These are phyloP conservation scores for Colletotrichum sp. DNA, from an alignment of 2,329 filamentous ascomycete species.

Conservation along the genomic window DNA sequence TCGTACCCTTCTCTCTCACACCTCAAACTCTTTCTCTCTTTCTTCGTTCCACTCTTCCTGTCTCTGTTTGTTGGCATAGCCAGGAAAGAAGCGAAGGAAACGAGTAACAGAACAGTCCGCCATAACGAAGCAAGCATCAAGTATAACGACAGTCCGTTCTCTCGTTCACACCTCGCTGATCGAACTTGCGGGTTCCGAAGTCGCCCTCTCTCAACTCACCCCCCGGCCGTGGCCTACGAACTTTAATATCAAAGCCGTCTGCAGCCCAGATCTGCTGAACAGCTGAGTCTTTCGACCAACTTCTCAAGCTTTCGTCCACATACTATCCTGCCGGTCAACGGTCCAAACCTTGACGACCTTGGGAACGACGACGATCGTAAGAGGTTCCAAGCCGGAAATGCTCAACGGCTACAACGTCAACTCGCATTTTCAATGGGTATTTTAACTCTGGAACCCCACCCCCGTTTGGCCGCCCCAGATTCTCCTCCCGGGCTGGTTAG, in stretches of 20 bases:
- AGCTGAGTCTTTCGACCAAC: background rate
- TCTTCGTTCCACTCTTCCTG: background rate
- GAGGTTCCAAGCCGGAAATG: background rate
- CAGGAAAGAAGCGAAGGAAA: background rate
- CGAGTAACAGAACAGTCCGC: background rate
- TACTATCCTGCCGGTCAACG: background rate
- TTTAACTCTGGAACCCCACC: conserved; percentile 55
- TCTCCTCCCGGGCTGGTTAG: conserved; percentile 62
- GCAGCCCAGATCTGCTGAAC: background rate
- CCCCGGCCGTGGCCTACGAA: conserved; percentile 4
- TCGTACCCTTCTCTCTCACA: background rate
- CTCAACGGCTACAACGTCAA: background rate
- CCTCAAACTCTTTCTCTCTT: background rate
- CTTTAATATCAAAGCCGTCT: conserved; percentile 6
- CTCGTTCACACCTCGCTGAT: background rate
- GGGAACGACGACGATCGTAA: background rate
- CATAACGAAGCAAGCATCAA: background rate
- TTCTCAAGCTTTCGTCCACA: background rate
- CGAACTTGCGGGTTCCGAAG: background rate
- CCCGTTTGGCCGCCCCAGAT: conserved; percentile 55
- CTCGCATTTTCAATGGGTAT: conserved; percentile 58
- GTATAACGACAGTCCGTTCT: background rate
- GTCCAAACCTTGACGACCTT: background rate
- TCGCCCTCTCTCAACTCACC: background rate
- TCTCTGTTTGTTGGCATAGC: background rate